Conservation (phyloP, 129 eudicot genomes). For the Rutidosis leptorrhynchoides region DNA sequence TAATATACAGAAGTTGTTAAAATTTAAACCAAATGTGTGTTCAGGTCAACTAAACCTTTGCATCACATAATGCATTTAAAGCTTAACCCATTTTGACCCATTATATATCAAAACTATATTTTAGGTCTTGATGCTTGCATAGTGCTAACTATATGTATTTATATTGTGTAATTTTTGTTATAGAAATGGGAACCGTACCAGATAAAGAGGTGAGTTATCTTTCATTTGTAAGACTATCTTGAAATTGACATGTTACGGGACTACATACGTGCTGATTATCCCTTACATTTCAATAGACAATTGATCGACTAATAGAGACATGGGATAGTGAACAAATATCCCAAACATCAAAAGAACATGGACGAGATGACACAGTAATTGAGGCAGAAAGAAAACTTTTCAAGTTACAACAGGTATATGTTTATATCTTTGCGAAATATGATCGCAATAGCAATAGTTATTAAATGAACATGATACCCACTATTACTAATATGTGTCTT, state of each 20-base stretch:
- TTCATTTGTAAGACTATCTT: background rate
- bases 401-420: constrained; percentile 71
- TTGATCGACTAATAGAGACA: constrained; percentile 70
- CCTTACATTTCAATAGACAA: constrained; percentile 48
- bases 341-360: constrained; percentile 74
- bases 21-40: background rate
- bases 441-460: background rate
- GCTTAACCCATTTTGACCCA: background rate
- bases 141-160: background rate
- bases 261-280: background rate
- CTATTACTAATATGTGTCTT: constrained; percentile 1
- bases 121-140: background rate
- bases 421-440: background rate
- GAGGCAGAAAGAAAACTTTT: constrained; percentile 77
- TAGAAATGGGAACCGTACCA: constrained; percentile 72
- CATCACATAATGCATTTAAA: no score
- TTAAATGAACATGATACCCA: constrained; percentile 1
- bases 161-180: constrained; percentile 15
- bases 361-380: constrained; percentile 68
- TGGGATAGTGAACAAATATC: constrained; percentile 84
- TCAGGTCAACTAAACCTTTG: no score
- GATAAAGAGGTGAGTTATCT: constrained; percentile 69
- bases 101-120: background rate
- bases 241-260: background rate
- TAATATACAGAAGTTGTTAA: background rate